Base-by-base conservation (phyloP, 192 early-diverging fungal genomes). In the Coemansia sp. region DNA sequence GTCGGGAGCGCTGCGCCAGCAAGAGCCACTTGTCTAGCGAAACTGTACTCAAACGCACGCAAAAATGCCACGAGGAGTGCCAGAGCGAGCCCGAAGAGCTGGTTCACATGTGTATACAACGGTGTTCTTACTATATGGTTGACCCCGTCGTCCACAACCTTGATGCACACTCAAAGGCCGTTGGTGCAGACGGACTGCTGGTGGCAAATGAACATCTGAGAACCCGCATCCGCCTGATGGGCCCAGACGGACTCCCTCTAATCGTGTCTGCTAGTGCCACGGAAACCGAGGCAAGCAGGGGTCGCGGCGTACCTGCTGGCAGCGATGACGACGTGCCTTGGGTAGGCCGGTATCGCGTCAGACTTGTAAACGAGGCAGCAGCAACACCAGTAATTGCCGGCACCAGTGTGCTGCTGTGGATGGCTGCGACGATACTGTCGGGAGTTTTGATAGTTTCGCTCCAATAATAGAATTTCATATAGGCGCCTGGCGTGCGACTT, bases 61-160 rank as follows among this genome's bases (percentile, higher is more conserved):
- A 77, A 22, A 40, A 36, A 37, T 77, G 73, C 60, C 53, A 35
- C 10, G 45, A 59, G 14, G 59, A 66, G 19, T 77, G 73, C 47
- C 60, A 66, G 15, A 47, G 58, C 10, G 38, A 69, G 58, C 67
- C 62, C 3, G 54, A 64, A 3, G 65, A 68, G 43, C 63, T 70
- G 25, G 33, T 69, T 0, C 58, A 65, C 19, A 70, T 77, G 67
- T 77, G 73, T 19, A 70, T 77, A 43, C 73, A 70, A 39, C 46
- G 59, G 30, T 77, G 73, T 48, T 51, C 67, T 5, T 64, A 61
- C 35, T 77, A 60, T 56, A 25, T 77, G 67, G 58, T 62, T 3
- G 56, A 77, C 29, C 73, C 66, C 0, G 50, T 56, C 8, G 45
- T 8, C 3, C 68, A 66, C n/a, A 53, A 40, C 4, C 34, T 57